Conservation (phyloP, 2,329 filamentous ascomycete species). For the Cladosporium velox region DNA sequence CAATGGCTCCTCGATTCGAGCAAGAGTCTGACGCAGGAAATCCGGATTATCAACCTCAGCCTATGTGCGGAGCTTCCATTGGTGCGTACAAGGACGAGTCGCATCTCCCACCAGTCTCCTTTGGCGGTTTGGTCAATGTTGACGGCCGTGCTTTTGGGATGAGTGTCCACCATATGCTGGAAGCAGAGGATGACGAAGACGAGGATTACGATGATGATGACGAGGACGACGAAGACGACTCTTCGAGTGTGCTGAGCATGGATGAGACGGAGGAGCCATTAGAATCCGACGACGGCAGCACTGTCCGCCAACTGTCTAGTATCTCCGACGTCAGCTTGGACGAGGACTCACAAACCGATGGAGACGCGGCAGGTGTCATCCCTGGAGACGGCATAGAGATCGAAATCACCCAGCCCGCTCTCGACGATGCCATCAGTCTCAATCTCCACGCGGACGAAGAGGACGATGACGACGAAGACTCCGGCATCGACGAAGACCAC, state of each 20-base stretch:
- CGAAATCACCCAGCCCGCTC: constrained; percentile 84
- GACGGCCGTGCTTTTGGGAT: constrained; percentile 86
- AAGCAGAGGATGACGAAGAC: constrained; percentile 59
- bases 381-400: constrained; percentile 75
- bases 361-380: constrained; percentile 78
- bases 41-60: constrained; percentile 74
- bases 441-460: constrained; percentile 78
- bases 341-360: constrained; percentile 47
- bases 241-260: constrained; percentile 42
- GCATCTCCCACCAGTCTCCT: constrained; percentile 86
- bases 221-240: constrained; percentile 33
- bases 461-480: constrained; percentile 72
- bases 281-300: constrained; percentile 57
- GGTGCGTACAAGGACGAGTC: constrained; percentile 84
- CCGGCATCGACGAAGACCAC: constrained; percentile 79
- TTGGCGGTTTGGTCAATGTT: constrained; percentile 82
- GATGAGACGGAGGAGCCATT: constrained; percentile 57
- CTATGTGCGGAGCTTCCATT: constrained; percentile 86
- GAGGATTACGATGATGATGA: constrained; percentile 49
- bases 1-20: constrained; percentile 20
- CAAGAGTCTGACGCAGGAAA: constrained; percentile 55
- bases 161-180: constrained; percentile 96
- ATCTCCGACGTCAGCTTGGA: constrained; percentile 44
- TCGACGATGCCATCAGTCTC: constrained; percentile 68
- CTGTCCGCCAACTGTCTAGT: constrained; percentile 29